Conservation (phyloP, 2,329 filamentous ascomycete genomes). For the Cercospora nicotianae region DNA sequence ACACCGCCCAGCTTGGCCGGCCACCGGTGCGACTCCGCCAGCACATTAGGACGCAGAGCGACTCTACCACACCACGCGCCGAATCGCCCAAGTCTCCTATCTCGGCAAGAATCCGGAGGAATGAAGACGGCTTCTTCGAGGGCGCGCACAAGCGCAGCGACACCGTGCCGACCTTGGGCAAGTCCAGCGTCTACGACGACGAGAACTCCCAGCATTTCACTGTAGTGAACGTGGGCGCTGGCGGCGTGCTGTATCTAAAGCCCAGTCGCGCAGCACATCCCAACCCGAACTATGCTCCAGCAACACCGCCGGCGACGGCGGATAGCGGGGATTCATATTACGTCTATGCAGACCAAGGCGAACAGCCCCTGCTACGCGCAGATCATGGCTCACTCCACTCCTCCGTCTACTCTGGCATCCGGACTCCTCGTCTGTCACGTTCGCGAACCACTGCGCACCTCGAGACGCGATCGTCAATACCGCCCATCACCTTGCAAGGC, state of each 20-base stretch:
- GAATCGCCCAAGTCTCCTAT: conserved; percentile 17
- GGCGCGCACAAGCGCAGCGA: conserved; percentile 22
- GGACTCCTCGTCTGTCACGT: conserved; percentile 29
- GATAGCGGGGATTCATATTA: conserved; percentile 24
- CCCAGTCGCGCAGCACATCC: conserved; percentile 36
- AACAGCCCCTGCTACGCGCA: conserved; percentile 22
- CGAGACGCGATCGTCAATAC: conserved; percentile 9
- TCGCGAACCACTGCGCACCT: conserved; percentile 10
- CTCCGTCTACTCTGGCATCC: conserved; percentile 26
- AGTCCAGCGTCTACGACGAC: conserved; percentile 29
- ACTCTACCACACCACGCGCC: conserved; percentile 10
- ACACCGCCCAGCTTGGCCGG: conserved; percentile 26
- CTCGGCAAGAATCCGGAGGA: conserved; percentile 25
- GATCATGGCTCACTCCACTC: conserved; percentile 20
- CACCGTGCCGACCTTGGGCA: conserved; percentile 23
- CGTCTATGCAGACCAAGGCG: conserved; percentile 15
- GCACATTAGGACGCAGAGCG: conserved; percentile 17
- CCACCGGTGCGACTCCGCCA: conserved; percentile 24
- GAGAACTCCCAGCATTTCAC: conserved; percentile 44
- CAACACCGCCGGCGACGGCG: conserved; percentile 34
- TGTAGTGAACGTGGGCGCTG: conserved; percentile 49
- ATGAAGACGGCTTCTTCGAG: conserved; percentile 24
- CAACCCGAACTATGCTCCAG: conserved; percentile 29
- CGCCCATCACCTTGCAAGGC: conserved; percentile 26
- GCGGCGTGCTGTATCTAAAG: conserved; percentile 49